These are phyloP conservation scores for Theileria sp. DNA, from an alignment of 169 alveolate species.

Conservation along the genomic window DNA sequence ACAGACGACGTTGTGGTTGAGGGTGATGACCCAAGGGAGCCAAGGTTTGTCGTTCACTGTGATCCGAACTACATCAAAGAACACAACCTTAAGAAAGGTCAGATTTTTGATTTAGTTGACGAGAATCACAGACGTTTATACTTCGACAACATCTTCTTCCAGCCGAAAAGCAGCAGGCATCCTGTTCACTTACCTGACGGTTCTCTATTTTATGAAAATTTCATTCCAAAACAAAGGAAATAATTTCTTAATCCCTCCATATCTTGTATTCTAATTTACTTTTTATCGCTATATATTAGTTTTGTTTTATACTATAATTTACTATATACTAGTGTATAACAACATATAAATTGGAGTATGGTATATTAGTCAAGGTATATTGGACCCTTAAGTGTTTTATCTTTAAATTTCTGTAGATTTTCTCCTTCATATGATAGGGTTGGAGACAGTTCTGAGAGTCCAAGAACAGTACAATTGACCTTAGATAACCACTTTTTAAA, in stretches of 20 bases:
- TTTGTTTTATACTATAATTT: too few relatives aligned
- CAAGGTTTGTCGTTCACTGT: conserved; percentile 59
- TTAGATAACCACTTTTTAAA: conserved; percentile 31
- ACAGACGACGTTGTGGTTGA: conserved; percentile 48
- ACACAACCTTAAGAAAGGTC: conserved; percentile 52
- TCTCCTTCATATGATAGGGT: conserved; percentile 41
- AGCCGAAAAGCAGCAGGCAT: conserved; percentile 68
- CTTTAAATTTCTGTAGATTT: conserved; percentile 25
- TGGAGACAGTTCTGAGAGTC: conserved; percentile 53
- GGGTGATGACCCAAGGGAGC: conserved; percentile 66
- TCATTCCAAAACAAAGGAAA: conserved; percentile 1
- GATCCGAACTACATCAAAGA: conserved; percentile 54
- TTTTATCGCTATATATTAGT: not conserved
- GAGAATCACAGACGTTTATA: conserved; percentile 39
- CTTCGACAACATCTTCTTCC: conserved; percentile 73
- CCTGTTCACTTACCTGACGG: conserved; percentile 75
- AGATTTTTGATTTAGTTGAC: conserved; percentile 44
- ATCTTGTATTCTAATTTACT: too few relatives aligned
- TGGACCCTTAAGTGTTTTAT: conserved; percentile 27
- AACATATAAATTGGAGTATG: not conserved
- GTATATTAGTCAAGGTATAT: conserved; percentile 28
- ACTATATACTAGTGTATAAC: not conserved
- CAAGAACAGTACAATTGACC: conserved; percentile 34
- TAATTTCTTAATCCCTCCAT: not conserved
- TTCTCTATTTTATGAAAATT: not conserved